Conservation (phyloP, 1,284 basidiomycete genomes). For the Macrocystidia cucumis region DNA sequence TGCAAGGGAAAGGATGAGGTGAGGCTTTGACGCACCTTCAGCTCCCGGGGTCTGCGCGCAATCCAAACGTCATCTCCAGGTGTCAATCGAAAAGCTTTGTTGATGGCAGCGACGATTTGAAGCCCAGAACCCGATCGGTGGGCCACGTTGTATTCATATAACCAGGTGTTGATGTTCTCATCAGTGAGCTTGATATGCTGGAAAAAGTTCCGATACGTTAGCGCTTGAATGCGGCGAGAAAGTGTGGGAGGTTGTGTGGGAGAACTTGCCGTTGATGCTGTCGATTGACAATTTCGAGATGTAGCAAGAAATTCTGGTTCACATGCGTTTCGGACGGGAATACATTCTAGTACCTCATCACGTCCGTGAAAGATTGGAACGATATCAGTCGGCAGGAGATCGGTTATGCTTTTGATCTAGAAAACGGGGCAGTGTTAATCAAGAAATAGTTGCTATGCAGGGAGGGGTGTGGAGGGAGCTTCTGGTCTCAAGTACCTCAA, state of each 20-base stretch:
- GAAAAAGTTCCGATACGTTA: constrained; percentile 23
- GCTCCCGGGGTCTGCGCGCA: constrained; percentile 26
- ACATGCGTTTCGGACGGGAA: constrained; percentile 38
- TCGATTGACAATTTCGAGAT: constrained; percentile 24
- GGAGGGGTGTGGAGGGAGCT: too few species aligned
- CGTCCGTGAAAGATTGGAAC: constrained; percentile 25
- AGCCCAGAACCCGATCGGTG: constrained; percentile 18
- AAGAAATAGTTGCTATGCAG: too few species aligned
- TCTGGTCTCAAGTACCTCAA: constrained; percentile 51
- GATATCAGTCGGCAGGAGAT: constrained; percentile 30
- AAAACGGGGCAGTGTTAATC: constrained; percentile 5
- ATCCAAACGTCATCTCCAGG: constrained; percentile 40
- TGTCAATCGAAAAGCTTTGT: constrained; percentile 24
- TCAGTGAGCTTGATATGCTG: constrained; percentile 40
- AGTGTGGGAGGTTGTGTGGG: too few species aligned
- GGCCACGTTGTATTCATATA: constrained; percentile 24
- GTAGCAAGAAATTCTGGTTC: constrained; percentile 35
- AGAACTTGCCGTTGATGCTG: constrained; percentile 29
- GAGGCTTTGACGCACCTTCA: constrained; percentile 31
- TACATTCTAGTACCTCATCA: constrained; percentile 46
- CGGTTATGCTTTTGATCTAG: constrained; percentile 47
- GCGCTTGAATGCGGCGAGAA: background rate
- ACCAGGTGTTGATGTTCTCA: constrained; percentile 38
- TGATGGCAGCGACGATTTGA: constrained; percentile 20
- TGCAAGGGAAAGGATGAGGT: too few species aligned